Percentiles rank a stretch among this genome's conserved stretches.
phyloP scores from a whole-genome alignment of 2,329 filamentous ascomycete genomes.

The Knoxdaviesia proteae region DNA sequence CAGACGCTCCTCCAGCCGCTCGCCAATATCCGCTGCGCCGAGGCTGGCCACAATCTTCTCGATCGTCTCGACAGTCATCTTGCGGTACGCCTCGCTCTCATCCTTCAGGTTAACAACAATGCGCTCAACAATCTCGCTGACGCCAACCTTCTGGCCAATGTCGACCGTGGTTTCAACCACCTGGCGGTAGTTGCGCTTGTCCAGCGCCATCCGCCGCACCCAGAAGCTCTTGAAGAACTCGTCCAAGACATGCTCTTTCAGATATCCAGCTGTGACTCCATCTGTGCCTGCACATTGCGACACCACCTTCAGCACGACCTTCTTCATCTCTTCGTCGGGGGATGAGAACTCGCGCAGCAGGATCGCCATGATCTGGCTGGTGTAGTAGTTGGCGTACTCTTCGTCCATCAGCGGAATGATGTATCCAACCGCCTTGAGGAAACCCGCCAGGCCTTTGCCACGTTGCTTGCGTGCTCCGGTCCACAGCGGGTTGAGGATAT shows the following conservation, averaged over 20 bases:
- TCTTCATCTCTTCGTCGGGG: conserved; percentile 99
- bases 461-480: conserved; percentile 89
- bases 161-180: conserved; percentile 97
- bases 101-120: conserved; percentile 94
- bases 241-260: conserved; percentile 84
- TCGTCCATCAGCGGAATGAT: conserved; percentile 99
- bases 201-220: conserved; percentile 89
- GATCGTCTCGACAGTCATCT: conserved; percentile 97
- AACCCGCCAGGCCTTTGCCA: conserved; percentile 86
- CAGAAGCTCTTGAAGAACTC: conserved; percentile 99
- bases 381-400: conserved; percentile 98
- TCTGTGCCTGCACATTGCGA: conserved; percentile 89
- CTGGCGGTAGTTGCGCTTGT: conserved; percentile 93
- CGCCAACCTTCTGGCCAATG: conserved; percentile 92
- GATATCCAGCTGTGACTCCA: conserved; percentile 81
- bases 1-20: conserved; percentile 77
- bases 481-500: conserved; percentile 93
- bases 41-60: conserved; percentile 90
- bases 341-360: conserved; percentile 87
- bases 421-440: conserved; percentile 91
- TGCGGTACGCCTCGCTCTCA: conserved; percentile 91
- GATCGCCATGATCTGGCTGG: conserved; percentile 97
- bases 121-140: conserved; percentile 80
- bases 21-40: conserved; percentile 82
- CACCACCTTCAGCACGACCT: conserved; percentile 92